Evolutionary conservation across 495 filamentous ascomycete genomes (phyloP), one percentile per base, ranked within the genome.

Genomic region (Melanomma pulvis-pyrius): DNA sequence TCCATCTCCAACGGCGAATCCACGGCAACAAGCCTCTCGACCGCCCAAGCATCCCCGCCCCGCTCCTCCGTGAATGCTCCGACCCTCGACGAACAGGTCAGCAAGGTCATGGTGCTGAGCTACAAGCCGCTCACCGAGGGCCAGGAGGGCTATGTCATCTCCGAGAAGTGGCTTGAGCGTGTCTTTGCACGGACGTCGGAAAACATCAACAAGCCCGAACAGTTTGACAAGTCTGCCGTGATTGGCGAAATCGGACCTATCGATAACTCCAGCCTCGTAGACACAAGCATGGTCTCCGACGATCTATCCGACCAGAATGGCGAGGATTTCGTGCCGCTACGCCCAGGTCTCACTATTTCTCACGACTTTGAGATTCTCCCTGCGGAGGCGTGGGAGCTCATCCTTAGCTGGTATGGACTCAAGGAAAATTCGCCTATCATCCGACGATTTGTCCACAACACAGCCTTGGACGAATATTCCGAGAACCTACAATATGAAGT

Each of bases 351-450:
- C 53, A 69, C 79, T 24, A 81, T 86, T 26, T 74, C 77, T 1
- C 86, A 90, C 32, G 86, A 93, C 65, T 96, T 90, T 66, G 86
- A 91, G 72, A 81, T 93, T 25, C 80, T 97, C 15, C 90, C 93
- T 8, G 78, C 85, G 65, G 82, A 87, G 21, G 92, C 88, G 8
- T 98, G 93, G 93, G 82, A 93, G 41, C 73, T 90, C 41, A 84
- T 98, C 13, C 77, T 90, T 60, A 80, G 84, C 44, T 96, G 91
- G 91, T 96, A 97, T 63, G 91, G 91, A 17, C 67, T 93, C 34
- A 86, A 84, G 19, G 74, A 84, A 9, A 87, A 84, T 59, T 88
- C 90, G n/a, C 79, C 87, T 1, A 79, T 88, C 25, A 92, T 98
- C 71, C 81, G 84, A 39, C 86, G 94, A 29, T 87, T 84, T 63